Evolutionary conservation across 495 filamentous ascomycete genomes (phyloP), one percentile per base, ranked within the genome.

Genomic region (Neurospora sp.): DNA sequence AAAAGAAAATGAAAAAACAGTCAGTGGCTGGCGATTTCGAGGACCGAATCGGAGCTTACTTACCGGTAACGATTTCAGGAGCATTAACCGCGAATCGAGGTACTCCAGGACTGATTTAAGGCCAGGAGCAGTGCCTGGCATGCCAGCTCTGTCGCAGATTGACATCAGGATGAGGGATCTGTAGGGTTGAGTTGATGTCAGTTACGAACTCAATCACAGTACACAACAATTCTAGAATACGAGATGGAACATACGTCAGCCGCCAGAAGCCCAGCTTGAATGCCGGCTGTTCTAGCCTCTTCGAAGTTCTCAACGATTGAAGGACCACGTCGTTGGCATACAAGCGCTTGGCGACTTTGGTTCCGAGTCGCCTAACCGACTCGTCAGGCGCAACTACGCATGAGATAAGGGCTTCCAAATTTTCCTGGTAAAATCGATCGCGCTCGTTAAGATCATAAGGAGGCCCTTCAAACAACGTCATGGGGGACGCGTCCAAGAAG

Each of bases 371-470:
- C 48, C 86, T 80, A 35, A 88, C 81, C 1, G 80, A 81, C 70
- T 86, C 85, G 70, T 89, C 83, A 35, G 86, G 80, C 6, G 84
- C 83, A 53, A 85, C 79, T 31, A 89, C 79, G 72, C 84, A 88
- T 8, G 80, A 83, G n/a, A 86, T 80, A 69, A 88, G 84, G 3
- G 85, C 80, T 73, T 83, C 77, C n/a, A 86, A 80, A 37, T 84
- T 83, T 31, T 84, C 82, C 72, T 87, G 82, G 65, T 85, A 86
- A 69, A 86, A 86, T 16, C 73, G 75, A 38, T 82, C 80, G 69
- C 80, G 82, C 18, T 85, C 82, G 9, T 73, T 46, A 11, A 69
- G 71, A 53, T 79, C 78, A 12, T 61, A 72, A 44, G 83, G 80
- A 22, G 80, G 77, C 22, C 81, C 85, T 69, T 83, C 79, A 68